Base-by-base conservation (phyloP, 805 yeast species). In the Brettanomyces bruxellensis region DNA sequence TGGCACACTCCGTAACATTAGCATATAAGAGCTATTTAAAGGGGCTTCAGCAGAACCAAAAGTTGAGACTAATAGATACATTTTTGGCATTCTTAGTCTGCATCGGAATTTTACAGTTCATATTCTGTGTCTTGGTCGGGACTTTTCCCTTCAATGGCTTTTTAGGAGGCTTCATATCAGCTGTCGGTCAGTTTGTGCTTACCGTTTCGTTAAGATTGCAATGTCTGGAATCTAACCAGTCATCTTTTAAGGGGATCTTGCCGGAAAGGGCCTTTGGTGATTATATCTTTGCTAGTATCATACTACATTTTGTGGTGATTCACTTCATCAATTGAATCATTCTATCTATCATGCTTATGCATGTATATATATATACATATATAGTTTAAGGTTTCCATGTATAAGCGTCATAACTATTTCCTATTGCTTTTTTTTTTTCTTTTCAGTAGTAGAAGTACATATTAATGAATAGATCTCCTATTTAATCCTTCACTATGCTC, bases 121-220 rank as follows among this genome's bases (percentile, higher is more conserved):
- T 72, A 4, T 91, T 89, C 64, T 85, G 86, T 53, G 55, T 82
- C 38, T 50, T 88, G 12, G 78, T 89, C 41, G 95, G 97, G 35
- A 87, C 79, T 56, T 93, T 84, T 76, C 99, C 99, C 14, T 93
- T 93, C 76, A 93, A 93, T 67, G 98, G 96, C 24, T 93, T 93
- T 61, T 73, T 93, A 49, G 91, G 95, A 22, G 98, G 98, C 1
- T 93, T 93, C 61, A 77, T 84, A 46, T 71, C 88, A 23, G 86
- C 97, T 40, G 97, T 93, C 44, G 98, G 95, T 12, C 98, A 93
- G 65, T 93, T 93, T 63, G 98, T 93, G 25, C 75, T 93, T 51
- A 79, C 95, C 11, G 87, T 86, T 38, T 75, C 86, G 50, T 70
- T 93, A 58, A 75, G 98, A 59, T 73, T 91, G 58, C 97, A 90